Evolutionary conservation across 208 protist species (phyloP).

Genomic region (Leishmania amazonensis): DNA sequence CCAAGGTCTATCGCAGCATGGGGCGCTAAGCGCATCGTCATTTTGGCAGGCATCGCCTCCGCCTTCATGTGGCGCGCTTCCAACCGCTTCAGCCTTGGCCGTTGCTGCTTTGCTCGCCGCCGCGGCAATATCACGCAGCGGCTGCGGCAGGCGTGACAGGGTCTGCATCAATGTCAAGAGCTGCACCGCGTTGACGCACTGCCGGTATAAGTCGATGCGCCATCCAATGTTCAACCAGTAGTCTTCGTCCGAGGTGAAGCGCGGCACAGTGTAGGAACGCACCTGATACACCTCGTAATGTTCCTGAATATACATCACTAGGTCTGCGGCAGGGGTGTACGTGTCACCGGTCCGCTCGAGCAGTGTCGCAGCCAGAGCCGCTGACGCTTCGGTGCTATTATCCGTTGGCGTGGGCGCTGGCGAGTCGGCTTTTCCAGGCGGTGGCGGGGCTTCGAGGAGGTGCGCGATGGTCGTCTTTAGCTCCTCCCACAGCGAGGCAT

Average conservation of each 20-base stretch:
- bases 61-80: background rate
- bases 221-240: conserved; percentile 66
- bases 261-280: conserved; percentile 49
- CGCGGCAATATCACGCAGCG: conserved; percentile 15
- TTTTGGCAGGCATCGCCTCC: background rate
- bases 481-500: conserved; percentile 24
- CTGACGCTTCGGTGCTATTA: background rate
- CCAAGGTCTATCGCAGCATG: background rate
- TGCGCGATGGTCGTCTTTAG: conserved; percentile 3
- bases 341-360: background rate
- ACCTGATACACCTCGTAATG: conserved; percentile 29
- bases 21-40: background rate
- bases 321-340: conserved; percentile 34
- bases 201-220: conserved; percentile 42
- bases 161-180: conserved; percentile 28
- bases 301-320: conserved; percentile 45
- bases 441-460: conserved; percentile 1
- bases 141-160: conserved; percentile 25
- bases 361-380: background rate
- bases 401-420: background rate
- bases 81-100: background rate
- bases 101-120: background rate
- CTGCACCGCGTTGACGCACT: conserved; percentile 32
- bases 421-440: background rate
- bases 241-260: conserved; percentile 45